phyloP scores from a whole-genome alignment of 2,329 filamentous ascomycete genomes.

The Ambrosiella cleistominuta region DNA sequence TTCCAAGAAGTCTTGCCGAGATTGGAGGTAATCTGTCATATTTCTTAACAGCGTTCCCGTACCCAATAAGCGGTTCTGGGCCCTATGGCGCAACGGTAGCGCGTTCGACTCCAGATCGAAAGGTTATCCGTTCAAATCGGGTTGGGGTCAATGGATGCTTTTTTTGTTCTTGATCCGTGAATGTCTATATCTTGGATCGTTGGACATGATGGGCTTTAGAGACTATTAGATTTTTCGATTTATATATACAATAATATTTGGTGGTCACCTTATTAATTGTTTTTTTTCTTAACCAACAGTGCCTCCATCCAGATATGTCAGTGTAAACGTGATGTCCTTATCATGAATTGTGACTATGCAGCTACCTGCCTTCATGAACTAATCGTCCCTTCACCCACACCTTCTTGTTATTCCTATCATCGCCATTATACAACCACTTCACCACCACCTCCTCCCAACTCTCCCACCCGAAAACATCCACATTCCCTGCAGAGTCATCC shows the following conservation, averaged over 20 bases:
- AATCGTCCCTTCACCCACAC: constrained; percentile 80
- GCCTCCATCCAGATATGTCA: too few relatives aligned
- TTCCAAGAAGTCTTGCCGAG: too few relatives aligned
- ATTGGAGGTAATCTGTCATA: too few relatives aligned
- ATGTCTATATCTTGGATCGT: background rate
- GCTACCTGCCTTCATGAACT: constrained; percentile 44
- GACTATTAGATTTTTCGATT: background rate
- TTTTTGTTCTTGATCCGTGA: background rate
- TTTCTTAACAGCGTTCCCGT: background rate
- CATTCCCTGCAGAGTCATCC: constrained; percentile 35
- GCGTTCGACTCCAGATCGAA: constrained; percentile 13
- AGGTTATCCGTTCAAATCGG: constrained; percentile 13
- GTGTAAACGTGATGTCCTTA: too few relatives aligned
- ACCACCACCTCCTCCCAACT: constrained; percentile 69
- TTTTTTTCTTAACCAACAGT: background rate
- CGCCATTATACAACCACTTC: constrained; percentile 90
- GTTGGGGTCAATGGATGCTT: constrained; percentile 7
- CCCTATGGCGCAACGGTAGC: constrained; percentile 13
- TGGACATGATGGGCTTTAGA: background rate
- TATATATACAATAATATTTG: background rate
- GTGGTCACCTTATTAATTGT: background rate
- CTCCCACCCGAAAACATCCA: constrained; percentile 87
- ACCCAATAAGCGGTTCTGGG: background rate
- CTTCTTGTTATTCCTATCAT: constrained; percentile 73
- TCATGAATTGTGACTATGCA: background rate